These are phyloP conservation scores for Aspergillus hancockii DNA, from an alignment of 495 filamentous ascomycete species.

Conservation along the genomic window DNA sequence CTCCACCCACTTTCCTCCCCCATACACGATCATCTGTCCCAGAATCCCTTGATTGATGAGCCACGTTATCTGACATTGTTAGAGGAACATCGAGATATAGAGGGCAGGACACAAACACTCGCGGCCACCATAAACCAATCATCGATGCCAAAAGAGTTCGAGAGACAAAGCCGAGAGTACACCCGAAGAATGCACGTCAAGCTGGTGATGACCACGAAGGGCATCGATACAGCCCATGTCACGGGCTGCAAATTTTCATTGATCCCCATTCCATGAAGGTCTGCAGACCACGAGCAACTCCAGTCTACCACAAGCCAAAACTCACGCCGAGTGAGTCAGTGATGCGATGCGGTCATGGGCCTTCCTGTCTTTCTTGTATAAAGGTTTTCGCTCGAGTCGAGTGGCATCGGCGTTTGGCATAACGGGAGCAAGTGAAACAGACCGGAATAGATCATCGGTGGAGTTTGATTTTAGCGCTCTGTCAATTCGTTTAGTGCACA, in stretches of 20 bases:
- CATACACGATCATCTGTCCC: slow-evolving; percentile 7
- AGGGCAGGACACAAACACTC: slow-evolving; percentile 3
- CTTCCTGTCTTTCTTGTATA: neutral
- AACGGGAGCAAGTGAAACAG: neutral
- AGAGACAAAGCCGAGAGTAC: slow-evolving; percentile 6
- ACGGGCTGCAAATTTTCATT: slow-evolving; percentile 11
- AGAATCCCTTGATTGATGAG: slow-evolving; percentile 4
- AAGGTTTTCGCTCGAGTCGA: neutral
- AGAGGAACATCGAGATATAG: neutral
- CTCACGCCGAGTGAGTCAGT: too few relatives aligned
- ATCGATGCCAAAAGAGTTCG: slow-evolving; percentile 6
- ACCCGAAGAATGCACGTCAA: slow-evolving; percentile 5
- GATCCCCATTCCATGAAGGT: slow-evolving; percentile 10
- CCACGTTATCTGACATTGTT: slow-evolving; percentile 1
- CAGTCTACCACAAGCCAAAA: neutral
- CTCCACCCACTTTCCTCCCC: slow-evolving; percentile 5
- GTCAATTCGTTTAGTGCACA: neutral
- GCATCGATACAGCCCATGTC: slow-evolving; percentile 2
- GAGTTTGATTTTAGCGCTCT: neutral
- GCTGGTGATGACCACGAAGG: slow-evolving; percentile 3
- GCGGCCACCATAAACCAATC: slow-evolving; percentile 12
- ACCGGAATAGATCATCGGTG: slow-evolving; percentile 2
- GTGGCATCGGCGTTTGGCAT: neutral
- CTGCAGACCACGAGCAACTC: neutral
- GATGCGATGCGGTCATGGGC: neutral